Percentiles rank a stretch among this genome's conserved stretches.
These are phyloP conservation scores for Trichoderma virens DNA, from an alignment of 495 filamentous ascomycete species.

Conservation along the genomic window DNA sequence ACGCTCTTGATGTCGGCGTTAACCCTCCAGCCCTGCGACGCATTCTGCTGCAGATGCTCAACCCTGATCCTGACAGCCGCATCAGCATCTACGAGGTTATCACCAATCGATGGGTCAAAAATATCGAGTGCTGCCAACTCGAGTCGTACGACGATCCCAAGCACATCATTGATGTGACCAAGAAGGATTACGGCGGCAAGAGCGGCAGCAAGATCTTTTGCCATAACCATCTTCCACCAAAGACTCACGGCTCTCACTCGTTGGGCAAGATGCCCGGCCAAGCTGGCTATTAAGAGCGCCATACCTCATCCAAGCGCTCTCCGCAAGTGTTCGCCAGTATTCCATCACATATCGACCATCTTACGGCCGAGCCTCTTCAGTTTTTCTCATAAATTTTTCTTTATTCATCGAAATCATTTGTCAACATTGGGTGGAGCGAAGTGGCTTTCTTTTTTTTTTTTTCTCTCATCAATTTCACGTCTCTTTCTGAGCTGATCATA, in stretches of 20 bases:
- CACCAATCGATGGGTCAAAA: conserved; percentile 54
- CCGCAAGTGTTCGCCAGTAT: background rate
- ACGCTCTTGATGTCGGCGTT: conserved; percentile 39
- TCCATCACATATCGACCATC: background rate
- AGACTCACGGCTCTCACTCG: conserved; percentile 30
- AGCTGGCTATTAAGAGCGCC: conserved; percentile 30
- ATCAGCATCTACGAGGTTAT: conserved; percentile 55
- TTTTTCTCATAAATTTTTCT: background rate
- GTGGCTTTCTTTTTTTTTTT: background rate
- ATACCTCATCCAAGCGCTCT: background rate
- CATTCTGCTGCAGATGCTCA: conserved; percentile 66
- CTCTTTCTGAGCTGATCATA: too few species aligned
- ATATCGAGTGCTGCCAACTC: conserved; percentile 63
- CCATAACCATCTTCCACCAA: conserved; percentile 41
- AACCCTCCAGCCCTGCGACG: conserved; percentile 50
- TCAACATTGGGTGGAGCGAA: background rate
- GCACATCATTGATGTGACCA: conserved; percentile 43
- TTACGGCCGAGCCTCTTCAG: background rate
- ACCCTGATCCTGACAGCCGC: conserved; percentile 60
- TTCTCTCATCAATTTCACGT: background rate
- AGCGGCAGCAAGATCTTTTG: conserved; percentile 37
- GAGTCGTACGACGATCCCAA: conserved; percentile 50
- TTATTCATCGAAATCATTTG: background rate
- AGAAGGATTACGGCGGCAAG: conserved; percentile 36
- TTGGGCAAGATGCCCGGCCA: conserved; percentile 41